Evolutionary conservation across 805 yeast genomes (phyloP).

Genomic region (Candida coleopterorum): DNA sequence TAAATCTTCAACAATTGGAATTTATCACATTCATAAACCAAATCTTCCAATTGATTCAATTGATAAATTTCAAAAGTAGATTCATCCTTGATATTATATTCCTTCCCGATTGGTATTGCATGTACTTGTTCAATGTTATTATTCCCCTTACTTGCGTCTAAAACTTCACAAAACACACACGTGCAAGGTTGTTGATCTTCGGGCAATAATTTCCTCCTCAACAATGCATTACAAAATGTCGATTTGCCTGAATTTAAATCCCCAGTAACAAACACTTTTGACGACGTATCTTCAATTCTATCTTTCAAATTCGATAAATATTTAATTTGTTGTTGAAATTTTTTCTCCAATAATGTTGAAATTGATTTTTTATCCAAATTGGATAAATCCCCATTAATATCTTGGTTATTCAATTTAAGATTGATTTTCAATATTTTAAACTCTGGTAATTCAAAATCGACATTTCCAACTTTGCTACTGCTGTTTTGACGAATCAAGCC

Average conservation of each 20-base stretch:
- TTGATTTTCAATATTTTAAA: constrained; percentile 62
- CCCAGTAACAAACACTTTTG: constrained; percentile 94
- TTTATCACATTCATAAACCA: constrained; percentile 70
- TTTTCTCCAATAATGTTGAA: constrained; percentile 64
- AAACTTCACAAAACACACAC: constrained; percentile 89
- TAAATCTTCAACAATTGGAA: constrained; percentile 76
- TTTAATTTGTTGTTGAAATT: constrained; percentile 56
- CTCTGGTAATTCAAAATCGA: constrained; percentile 24
- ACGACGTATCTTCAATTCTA: constrained; percentile 81
- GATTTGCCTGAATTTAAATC: constrained; percentile 96
- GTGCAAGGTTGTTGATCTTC: constrained; percentile 99
- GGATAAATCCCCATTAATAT: constrained; percentile 40
- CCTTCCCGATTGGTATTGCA: constrained; percentile 57
- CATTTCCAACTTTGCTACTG: constrained; percentile 9
- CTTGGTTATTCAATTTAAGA: constrained; percentile 47
- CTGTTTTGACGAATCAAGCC: constrained; percentile 46
- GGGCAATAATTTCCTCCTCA: constrained; percentile 75
- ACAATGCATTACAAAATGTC: constrained; percentile 86
- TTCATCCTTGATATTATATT: constrained; percentile 53
- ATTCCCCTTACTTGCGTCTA: constrained; percentile 72
- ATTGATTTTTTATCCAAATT: constrained; percentile 64
- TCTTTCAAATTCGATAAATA: constrained; percentile 71
- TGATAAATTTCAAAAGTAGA: constrained; percentile 57
- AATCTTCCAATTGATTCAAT: constrained; percentile 54
- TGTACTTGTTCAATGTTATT: constrained; percentile 83